Conservation (phyloP, 805 yeast species). For the Clavispora asparagi region DNA sequence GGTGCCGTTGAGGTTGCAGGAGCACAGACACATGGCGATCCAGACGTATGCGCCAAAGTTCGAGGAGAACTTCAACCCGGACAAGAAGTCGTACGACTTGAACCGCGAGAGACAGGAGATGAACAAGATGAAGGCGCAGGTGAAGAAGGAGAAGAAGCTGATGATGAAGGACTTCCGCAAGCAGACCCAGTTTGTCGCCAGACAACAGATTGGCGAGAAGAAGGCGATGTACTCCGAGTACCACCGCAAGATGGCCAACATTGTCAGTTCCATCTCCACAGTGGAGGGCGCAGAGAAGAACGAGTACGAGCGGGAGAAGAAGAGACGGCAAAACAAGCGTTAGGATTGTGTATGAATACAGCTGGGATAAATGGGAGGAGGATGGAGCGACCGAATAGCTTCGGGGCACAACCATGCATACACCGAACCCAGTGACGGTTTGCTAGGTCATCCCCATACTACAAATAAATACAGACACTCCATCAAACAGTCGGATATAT, state of each 20-base stretch:
- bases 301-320: constrained; percentile 82
- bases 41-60: constrained; percentile 84
- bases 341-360: constrained; percentile 1
- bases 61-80: constrained; percentile 95
- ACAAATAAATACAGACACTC: no score
- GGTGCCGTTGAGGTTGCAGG: constrained; percentile 72
- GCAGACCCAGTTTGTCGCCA: constrained; percentile 80
- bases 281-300: constrained; percentile 95
- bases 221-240: constrained; percentile 70
- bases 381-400: no score
- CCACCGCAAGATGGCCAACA: constrained; percentile 83
- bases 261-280: constrained; percentile 82
- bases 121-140: constrained; percentile 72
- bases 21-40: constrained; percentile 79
- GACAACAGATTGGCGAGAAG: constrained; percentile 78
- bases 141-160: constrained; percentile 88
- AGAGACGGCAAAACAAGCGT: constrained; percentile 44
- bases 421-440: no score
- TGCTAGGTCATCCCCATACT: no score
- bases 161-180: constrained; percentile 86
- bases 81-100: constrained; percentile 84
- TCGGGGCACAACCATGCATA: no score
- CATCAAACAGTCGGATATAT: no score
- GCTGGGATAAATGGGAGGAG: background rate
- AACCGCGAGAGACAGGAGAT: constrained; percentile 78